Percentiles rank a stretch among this genome's conserved stretches.
Conservation (phyloP, 192 early-diverging fungal species). For the Obelidium mucronatum region DNA sequence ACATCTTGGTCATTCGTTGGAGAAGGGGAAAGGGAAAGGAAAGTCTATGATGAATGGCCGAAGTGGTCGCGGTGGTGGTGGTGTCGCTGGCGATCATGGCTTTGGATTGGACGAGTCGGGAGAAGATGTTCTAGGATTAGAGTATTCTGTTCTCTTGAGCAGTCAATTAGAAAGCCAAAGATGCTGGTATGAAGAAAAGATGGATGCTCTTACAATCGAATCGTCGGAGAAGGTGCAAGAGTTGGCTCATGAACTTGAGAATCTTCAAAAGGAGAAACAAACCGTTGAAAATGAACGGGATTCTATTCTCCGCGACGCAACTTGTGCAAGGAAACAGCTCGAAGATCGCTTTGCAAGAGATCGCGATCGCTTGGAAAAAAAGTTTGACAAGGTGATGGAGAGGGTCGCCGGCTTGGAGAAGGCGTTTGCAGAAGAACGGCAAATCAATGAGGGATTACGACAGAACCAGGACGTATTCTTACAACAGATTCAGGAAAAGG, state of each 20-base stretch:
- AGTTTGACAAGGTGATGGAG: conserved; percentile 66
- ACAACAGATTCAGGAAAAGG: conserved; percentile 58
- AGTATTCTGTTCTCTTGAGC: conserved; percentile 83
- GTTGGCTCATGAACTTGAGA: conserved; percentile 18
- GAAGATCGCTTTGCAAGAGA: background rate
- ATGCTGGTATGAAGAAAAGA: conserved; percentile 79
- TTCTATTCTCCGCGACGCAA: conserved; percentile 5
- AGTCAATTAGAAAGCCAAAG: conserved; percentile 90
- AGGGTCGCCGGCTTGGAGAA: conserved; percentile 59
- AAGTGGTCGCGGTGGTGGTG: background rate
- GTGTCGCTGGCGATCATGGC: background rate
- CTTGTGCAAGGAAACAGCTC: background rate
- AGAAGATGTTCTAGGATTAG: conserved; percentile 75
- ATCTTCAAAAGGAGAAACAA: background rate
- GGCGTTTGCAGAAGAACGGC: conserved; percentile 75
- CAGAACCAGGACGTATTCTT: conserved; percentile 73
- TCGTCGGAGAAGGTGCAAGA: background rate
- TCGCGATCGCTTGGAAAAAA: conserved; percentile 54
- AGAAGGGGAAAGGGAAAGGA: background rate
- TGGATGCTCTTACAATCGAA: conserved; percentile 48
- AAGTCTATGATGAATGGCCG: conserved; percentile 5
- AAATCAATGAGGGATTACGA: conserved; percentile 62
- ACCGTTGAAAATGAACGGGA: conserved; percentile 17
- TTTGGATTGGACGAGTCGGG: background rate
- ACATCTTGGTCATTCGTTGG: background rate